A percentile compares a stretch with the other conserved stretches of the same genome.
Conservation (phyloP, 1,284 basidiomycete genomes). For the Jaminaea rosea region DNA sequence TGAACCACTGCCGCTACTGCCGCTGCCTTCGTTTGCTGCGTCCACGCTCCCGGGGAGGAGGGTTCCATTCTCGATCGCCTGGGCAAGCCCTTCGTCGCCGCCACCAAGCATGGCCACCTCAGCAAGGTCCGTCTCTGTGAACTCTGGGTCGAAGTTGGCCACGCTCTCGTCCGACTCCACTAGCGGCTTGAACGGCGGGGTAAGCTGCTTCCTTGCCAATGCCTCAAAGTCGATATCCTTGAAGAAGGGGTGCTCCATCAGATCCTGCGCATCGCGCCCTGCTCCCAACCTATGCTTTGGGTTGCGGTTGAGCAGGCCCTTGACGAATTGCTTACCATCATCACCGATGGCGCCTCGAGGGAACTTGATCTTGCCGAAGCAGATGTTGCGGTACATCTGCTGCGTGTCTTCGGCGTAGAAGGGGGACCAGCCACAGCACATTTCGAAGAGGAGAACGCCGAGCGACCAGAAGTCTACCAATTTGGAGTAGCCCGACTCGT, state of each 20-base stretch:
- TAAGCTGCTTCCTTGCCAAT: conserved; percentile 77
- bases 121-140: conserved; percentile 72
- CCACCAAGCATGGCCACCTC: conserved; percentile 38
- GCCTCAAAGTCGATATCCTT: conserved; percentile 56
- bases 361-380: conserved; percentile 91
- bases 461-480: conserved; percentile 98
- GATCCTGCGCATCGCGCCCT: conserved; percentile 76
- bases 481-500: conserved; percentile 97
- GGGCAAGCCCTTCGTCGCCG: no score
- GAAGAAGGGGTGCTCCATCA: conserved; percentile 96
- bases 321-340: conserved; percentile 98
- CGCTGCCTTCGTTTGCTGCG: not conserved
- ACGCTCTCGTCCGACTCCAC: conserved; percentile 98
- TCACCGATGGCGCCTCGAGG: conserved; percentile 94
- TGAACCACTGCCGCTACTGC: not conserved
- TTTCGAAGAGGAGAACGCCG: conserved; percentile 57
- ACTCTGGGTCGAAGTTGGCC: conserved; percentile 96
- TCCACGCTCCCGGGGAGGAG: not conserved
- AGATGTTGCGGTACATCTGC: conserved; percentile 99
- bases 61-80: not conserved
- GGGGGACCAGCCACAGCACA: conserved; percentile 99
- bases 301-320: conserved; percentile 93
- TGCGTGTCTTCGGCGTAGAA: conserved; percentile 99
- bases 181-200: conserved; percentile 93
- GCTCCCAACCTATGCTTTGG: conserved; percentile 93